Base-by-base conservation (phyloP, 192 early-diverging fungal species). In the Linnemannia hyalina region DNA sequence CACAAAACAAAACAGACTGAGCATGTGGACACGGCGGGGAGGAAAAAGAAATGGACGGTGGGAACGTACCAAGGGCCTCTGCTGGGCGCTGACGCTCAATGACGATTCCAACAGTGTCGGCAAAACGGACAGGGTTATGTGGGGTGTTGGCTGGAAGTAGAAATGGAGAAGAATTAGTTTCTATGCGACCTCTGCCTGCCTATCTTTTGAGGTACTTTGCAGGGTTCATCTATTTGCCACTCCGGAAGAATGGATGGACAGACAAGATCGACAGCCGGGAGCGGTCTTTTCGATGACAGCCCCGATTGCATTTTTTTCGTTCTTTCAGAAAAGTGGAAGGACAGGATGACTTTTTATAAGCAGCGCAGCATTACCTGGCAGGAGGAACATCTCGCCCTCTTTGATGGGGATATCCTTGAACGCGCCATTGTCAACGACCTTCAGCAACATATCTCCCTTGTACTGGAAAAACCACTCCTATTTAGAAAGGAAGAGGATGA, bases 391-490 rank as follows among this genome's bases (percentile, higher is more conserved):
- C 40, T 97, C 97, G 29, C 98, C 98, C 88, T 99, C 97, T 65
- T 92, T 89, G 88, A 99, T 96, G 65, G 90, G 89, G 74, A 98
- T 92, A 90, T 99, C 96, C 79, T 90, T 93, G 83, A 97, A 97
- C 68, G 93, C 93, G 76, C 93, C 95, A 41, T 80, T 76, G 38
- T 93, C 91, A 3, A 98, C 97, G 73, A 98, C 93, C 65, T 97
- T 97, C 68, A 99, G 90, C n/a, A 97, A 75, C 97, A 99, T 96
- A 60, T 94, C 92, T 10, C 98, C 98, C 86, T 96, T 96, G 90
- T 97, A 88, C 88, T 99, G 97, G 89, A 95, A 97, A 89, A 99
- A 99, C 96, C 97, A 99, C 82, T 99, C 98, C 92, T 96, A 68
- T 26, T 26, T 0, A 75, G 7, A 36, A 11, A 70, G 9, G 18